Percentiles rank a stretch among this genome's conserved stretches.
Evolutionary conservation across 1,139 yeast genomes (phyloP).

Genomic region (Yamadazyma oceani): DNA sequence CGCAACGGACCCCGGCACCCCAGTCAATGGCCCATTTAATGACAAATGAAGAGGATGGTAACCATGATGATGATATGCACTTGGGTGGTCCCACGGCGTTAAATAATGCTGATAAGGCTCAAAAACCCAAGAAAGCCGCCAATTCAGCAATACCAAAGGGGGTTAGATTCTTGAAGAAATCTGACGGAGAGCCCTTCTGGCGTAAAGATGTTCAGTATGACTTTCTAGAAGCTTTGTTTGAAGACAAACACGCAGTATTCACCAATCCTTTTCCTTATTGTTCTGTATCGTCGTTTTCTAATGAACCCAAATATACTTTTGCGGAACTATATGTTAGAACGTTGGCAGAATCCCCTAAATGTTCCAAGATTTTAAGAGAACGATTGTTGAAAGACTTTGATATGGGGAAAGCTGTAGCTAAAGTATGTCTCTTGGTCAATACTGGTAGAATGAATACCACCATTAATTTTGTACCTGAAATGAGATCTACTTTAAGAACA

Average conservation of each 20-base stretch:
- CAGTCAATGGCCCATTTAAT: conserved; percentile 16
- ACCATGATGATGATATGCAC: conserved; percentile 3
- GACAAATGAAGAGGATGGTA: conserved; percentile 10
- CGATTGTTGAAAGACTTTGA: conserved; percentile 64
- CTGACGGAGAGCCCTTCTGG: conserved; percentile 93
- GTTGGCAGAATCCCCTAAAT: conserved; percentile 78
- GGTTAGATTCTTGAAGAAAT: conserved; percentile 67
- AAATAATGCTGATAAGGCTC: conserved; percentile 11
- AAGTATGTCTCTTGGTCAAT: conserved; percentile 84
- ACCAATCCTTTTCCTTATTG: conserved; percentile 53
- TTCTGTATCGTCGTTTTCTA: conserved; percentile 34
- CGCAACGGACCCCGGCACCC: conserved; percentile 8
- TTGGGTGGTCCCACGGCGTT: conserved; percentile 4
- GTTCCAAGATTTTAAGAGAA: conserved; percentile 80
- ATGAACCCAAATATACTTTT: conserved; percentile 62
- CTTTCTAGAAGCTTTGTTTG: conserved; percentile 64
- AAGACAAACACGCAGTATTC: conserved; percentile 65
- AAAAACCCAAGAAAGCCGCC: conserved; percentile 13
- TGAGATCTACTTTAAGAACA: conserved; percentile 90
- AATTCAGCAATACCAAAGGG: conserved; percentile 24
- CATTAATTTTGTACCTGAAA: conserved; percentile 91
- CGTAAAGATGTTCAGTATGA: conserved; percentile 86
- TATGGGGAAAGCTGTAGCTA: conserved; percentile 71
- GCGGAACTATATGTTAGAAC: conserved; percentile 84
- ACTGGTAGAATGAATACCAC: conserved; percentile 95